These are phyloP conservation scores for Sideroxylon spinosum DNA, from an alignment of 179 eudicot species.

Conservation along the genomic window DNA sequence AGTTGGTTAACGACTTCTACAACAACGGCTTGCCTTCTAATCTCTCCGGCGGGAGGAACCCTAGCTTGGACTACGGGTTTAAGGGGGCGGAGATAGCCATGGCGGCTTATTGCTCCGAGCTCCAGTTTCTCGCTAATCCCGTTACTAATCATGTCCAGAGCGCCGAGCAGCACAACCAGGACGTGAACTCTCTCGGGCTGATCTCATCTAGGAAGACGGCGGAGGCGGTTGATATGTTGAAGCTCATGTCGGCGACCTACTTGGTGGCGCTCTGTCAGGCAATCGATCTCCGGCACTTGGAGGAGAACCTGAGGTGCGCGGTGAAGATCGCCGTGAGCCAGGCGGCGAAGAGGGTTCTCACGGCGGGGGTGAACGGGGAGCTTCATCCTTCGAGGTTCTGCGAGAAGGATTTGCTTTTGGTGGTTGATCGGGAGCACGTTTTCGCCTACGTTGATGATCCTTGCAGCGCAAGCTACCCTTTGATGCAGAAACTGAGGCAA, in stretches of 20 bases:
- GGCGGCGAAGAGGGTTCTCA: constrained; percentile 35
- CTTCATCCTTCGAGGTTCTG: constrained; percentile 45
- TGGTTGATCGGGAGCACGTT: constrained; percentile 42
- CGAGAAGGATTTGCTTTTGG: constrained; percentile 37
- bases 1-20: constrained; percentile 44
- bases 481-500: constrained; percentile 43
- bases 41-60: constrained; percentile 42
- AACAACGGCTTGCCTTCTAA: constrained; percentile 46
- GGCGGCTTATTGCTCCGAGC: constrained; percentile 46
- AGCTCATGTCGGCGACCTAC: constrained; percentile 44
- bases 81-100: constrained; percentile 48
- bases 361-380: constrained; percentile 34
- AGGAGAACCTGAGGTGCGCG: constrained; percentile 33
- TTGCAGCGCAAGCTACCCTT: constrained; percentile 31
- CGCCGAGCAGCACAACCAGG: constrained; percentile 47
- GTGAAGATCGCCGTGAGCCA: constrained; percentile 44
- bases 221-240: constrained; percentile 39
- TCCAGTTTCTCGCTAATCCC: constrained; percentile 43
- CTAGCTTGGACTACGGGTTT: constrained; percentile 49
- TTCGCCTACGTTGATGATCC: constrained; percentile 41
- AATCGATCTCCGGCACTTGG: constrained; percentile 38
- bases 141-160: constrained; percentile 47
- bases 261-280: constrained; percentile 44
- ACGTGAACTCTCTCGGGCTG: constrained; percentile 42
- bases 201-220: constrained; percentile 45